These are phyloP conservation scores for Pythium myriotylum DNA, from an alignment of 352 stramenopile genomes.

Conservation along the genomic window DNA sequence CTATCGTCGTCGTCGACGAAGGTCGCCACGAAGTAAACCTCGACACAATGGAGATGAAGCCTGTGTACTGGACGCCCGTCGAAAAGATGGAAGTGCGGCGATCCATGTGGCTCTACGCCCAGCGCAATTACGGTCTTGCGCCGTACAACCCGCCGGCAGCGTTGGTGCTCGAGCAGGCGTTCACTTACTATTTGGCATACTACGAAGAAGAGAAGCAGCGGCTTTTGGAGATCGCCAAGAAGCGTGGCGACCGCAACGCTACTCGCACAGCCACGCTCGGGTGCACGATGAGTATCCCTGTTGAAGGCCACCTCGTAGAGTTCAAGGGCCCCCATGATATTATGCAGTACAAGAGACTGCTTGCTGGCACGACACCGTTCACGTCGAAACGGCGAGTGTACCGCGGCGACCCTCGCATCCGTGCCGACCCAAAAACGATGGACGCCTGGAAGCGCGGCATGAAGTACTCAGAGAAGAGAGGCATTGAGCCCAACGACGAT, in stretches of 20 bases:
- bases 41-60: conserved; percentile 76
- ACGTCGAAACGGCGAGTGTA: conserved; percentile 82
- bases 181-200: conserved; percentile 76
- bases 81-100: conserved; percentile 72
- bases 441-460: conserved; percentile 67
- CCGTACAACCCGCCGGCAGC: conserved; percentile 70
- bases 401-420: conserved; percentile 73
- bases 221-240: conserved; percentile 50
- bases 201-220: conserved; percentile 67
- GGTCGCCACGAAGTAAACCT: conserved; percentile 80
- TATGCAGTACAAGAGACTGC: conserved; percentile 79
- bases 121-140: conserved; percentile 80
- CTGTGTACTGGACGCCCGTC: conserved; percentile 77
- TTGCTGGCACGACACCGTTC: conserved; percentile 78
- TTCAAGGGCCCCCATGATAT: conserved; percentile 79
- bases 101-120: conserved; percentile 78
- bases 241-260: conserved; percentile 21
- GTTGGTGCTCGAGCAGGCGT: conserved; percentile 54
- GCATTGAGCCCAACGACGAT: conserved; percentile 39
- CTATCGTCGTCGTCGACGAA: conserved; percentile 80
- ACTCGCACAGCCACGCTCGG: conserved; percentile 7
- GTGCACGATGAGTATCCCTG: conserved; percentile 67
- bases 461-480: conserved; percentile 18
- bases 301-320: conserved; percentile 82
- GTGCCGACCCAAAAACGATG: conserved; percentile 51